Percentiles rank a stretch among this genome's conserved stretches.
Conservation (phyloP, 257 asterid species). For the Forsythia viridissima region DNA sequence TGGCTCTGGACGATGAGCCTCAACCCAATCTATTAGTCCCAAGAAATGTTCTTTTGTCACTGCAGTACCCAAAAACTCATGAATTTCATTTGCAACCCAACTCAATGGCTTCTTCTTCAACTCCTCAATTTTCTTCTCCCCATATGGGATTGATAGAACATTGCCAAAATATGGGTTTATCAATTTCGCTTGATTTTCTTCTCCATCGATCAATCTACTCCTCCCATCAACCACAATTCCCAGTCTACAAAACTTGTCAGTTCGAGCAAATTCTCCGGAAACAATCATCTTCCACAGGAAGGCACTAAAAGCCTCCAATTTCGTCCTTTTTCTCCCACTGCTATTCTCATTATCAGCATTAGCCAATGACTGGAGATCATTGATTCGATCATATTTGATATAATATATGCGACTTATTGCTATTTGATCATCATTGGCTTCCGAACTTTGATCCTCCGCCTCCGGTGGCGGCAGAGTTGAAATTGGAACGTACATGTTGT, state of each 20-base stretch:
- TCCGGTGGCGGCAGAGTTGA: slow-evolving; percentile 26
- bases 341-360: slow-evolving; percentile 18
- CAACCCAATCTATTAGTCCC: slow-evolving; percentile 72
- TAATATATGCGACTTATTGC: slow-evolving; percentile 65
- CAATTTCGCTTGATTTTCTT: slow-evolving; percentile 1
- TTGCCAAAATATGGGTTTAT: slow-evolving; percentile 53
- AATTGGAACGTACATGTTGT: slow-evolving; percentile 38
- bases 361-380: slow-evolving; percentile 49
- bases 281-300: slow-evolving; percentile 66
- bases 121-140: slow-evolving; percentile 42
- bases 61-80: slow-evolving; percentile 35
- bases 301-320: slow-evolving; percentile 63
- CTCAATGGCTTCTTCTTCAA: slow-evolving; percentile 40
- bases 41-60: slow-evolving; percentile 62
- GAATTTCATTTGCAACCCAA: slow-evolving; percentile 51
- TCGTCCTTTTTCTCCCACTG: slow-evolving; percentile 27
- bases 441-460: background rate
- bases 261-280: slow-evolving; percentile 4
- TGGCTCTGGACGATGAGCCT: slow-evolving; percentile 63
- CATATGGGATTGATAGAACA: slow-evolving; percentile 63
- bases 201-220: slow-evolving; percentile 36
- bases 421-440: slow-evolving; percentile 5
- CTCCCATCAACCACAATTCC: slow-evolving; percentile 81
- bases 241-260: slow-evolving; percentile 32
- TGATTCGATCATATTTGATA: slow-evolving; percentile 37